Evolutionary conservation across 345 rosid species (phyloP).

Genomic region (Schrenkiella parvula): DNA sequence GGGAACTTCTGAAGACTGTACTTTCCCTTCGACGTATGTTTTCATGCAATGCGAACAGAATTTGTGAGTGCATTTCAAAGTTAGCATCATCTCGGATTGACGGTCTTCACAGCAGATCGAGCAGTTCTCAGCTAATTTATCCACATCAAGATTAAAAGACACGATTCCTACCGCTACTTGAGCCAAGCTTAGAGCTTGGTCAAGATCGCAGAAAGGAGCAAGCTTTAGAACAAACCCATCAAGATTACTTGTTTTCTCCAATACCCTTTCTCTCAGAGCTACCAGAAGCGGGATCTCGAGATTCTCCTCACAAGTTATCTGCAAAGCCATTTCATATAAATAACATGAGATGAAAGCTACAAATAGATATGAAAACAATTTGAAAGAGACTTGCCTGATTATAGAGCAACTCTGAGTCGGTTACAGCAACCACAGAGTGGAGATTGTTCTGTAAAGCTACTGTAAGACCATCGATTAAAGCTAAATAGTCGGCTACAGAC

Average conservation of each 20-base stretch:
- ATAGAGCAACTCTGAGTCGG: conserved; percentile 62
- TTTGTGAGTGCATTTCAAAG: conserved; percentile 79
- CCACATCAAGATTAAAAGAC: conserved; percentile 43
- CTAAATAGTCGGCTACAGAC: conserved; percentile 79
- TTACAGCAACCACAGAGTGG: conserved; percentile 60
- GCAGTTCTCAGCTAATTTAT: conserved; percentile 51
- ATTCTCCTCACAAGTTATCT: conserved; percentile 57
- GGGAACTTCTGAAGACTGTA: conserved; percentile 74
- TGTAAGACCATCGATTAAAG: conserved; percentile 77
- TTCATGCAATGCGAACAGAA: conserved; percentile 96
- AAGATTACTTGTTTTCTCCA: conserved; percentile 57
- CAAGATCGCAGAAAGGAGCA: conserved; percentile 51
- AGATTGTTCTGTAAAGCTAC: conserved; percentile 63
- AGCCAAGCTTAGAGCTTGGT: conserved; percentile 62
- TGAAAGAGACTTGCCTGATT: conserved; percentile 51
- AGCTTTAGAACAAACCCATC: conserved; percentile 66
- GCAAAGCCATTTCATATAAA: conserved; percentile 25
- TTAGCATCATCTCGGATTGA: conserved; percentile 67
- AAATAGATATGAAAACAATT: neutral
- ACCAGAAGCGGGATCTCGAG: conserved; percentile 61
- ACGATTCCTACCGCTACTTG: conserved; percentile 78
- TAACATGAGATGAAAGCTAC: conserved; percentile 9
- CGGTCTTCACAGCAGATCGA: conserved; percentile 89
- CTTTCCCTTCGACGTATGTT: conserved; percentile 79
- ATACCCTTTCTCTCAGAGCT: conserved; percentile 74